A percentile compares a stretch with the other conserved stretches of the same genome.
Evolutionary conservation across 108 stramenopile species (phyloP).

Genomic region (Pelagomonas calceolata): DNA sequence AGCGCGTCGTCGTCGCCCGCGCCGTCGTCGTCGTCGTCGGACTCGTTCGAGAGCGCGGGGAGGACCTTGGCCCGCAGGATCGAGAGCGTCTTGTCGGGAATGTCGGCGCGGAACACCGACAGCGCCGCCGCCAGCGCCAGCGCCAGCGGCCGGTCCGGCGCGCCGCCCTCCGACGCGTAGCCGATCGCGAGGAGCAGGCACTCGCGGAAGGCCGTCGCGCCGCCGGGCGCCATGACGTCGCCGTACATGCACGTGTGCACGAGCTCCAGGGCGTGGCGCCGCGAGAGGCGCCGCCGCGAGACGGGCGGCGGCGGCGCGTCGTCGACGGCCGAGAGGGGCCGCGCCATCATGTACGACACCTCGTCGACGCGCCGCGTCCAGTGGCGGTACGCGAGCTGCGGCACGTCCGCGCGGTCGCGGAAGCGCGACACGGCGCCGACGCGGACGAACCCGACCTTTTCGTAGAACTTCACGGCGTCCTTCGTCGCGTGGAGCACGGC

Average conservation of each 20-base stretch:
- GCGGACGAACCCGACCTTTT: slow-evolving; percentile 12
- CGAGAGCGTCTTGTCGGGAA: neutral
- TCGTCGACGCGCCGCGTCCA: slow-evolving; percentile 12
- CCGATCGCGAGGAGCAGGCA: neutral
- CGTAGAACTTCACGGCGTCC: slow-evolving; percentile 15
- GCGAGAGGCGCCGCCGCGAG: neutral
- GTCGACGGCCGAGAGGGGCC: neutral
- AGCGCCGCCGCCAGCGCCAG: neutral
- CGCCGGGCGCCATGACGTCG: neutral
- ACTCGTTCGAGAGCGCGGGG: neutral
- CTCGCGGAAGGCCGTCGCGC: neutral
- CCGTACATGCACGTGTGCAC: neutral
- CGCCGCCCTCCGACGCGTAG: neutral
- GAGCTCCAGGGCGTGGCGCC: neutral
- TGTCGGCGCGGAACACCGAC: neutral
- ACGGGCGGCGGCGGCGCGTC: neutral
- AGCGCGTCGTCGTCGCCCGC: neutral
- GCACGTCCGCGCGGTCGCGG: slow-evolving; percentile 10
- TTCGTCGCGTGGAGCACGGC: slow-evolving; percentile 19
- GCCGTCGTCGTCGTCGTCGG: neutral
- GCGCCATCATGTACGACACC: slow-evolving; percentile 14
- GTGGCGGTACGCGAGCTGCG: slow-evolving; percentile 13
- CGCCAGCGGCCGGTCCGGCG: neutral
- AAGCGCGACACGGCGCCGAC: slow-evolving; percentile 24
- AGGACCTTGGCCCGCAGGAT: neutral